These are phyloP conservation scores for Pseudopyricularia cyperi DNA, from an alignment of 2,329 filamentous ascomycete genomes.

Conservation along the genomic window DNA sequence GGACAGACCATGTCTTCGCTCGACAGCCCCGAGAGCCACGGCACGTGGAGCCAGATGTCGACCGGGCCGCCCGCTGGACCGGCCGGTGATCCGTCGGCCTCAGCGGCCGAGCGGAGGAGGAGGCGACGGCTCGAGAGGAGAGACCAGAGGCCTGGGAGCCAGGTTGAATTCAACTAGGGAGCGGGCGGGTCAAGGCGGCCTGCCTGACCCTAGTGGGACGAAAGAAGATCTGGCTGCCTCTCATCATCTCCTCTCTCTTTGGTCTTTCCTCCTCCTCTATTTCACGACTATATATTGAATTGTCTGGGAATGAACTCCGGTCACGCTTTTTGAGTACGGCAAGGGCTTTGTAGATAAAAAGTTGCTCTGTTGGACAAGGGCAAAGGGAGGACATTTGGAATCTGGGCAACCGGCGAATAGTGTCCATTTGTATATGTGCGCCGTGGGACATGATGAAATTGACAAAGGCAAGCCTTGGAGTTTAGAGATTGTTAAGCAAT, in stretches of 20 bases:
- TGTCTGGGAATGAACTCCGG: neutral
- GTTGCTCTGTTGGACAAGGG: neutral
- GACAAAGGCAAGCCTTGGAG: neutral
- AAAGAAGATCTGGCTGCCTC: neutral
- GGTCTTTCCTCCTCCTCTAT: neutral
- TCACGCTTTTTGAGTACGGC: neutral
- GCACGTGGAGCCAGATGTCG: conserved; percentile 40
- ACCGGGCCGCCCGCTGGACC: conserved; percentile 26
- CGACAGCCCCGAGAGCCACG: conserved; percentile 32
- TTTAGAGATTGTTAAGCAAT: neutral
- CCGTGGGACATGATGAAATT: neutral
- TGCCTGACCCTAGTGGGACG: neutral
- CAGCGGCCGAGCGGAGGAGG: conserved; percentile 37
- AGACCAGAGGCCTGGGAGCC: conserved; percentile 21
- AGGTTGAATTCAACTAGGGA: conserved; percentile 10
- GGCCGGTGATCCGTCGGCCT: conserved; percentile 8
- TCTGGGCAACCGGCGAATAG: neutral
- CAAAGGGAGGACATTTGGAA: neutral
- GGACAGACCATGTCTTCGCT: conserved; percentile 32
- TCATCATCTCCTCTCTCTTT: neutral
- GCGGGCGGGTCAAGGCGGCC: neutral
- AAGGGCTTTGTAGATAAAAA: neutral
- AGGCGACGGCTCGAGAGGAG: conserved; percentile 42
- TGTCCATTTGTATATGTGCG: neutral
- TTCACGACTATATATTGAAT: neutral